Conservation (phyloP, 1,284 basidiomycete genomes). For the Heterobasidion annosum region DNA sequence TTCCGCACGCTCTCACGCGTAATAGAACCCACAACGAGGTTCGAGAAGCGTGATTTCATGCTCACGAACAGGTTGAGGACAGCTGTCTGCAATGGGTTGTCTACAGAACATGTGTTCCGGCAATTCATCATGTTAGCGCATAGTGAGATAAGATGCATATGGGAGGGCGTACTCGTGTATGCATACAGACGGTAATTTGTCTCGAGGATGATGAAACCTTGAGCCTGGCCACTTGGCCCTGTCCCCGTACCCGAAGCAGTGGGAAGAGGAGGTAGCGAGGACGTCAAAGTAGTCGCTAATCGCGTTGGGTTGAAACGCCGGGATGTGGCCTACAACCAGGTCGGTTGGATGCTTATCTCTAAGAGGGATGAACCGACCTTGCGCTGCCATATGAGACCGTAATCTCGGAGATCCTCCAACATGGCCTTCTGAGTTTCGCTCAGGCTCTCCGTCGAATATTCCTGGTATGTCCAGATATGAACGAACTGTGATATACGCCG, state of each 20-base stretch:
- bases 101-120: conserved; percentile 25
- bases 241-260: conserved; percentile 40
- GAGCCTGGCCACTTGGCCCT: conserved; percentile 46
- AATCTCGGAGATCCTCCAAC: conserved; percentile 88
- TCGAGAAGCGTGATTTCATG: conserved; percentile 91
- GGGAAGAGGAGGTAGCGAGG: conserved; percentile 65
- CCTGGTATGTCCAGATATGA: conserved; percentile 38
- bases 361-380: conserved; percentile 30
- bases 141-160: no score
- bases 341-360: neutral
- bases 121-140: no score
- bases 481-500: conserved; percentile 4
- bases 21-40: conserved; percentile 91
- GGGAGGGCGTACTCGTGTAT: conserved; percentile 72
- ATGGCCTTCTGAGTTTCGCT: conserved; percentile 80
- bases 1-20: conserved; percentile 94
- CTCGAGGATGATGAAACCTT: conserved; percentile 94
- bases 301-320: conserved; percentile 93
- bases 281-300: conserved; percentile 88
- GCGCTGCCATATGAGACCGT: conserved; percentile 86
- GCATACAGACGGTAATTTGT: conserved; percentile 99
- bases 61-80: conserved; percentile 93
- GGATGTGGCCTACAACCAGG: conserved; percentile 41
- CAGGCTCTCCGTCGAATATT: conserved; percentile 82
- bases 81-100: conserved; percentile 93